Base-by-base conservation (phyloP, 352 stramenopile genomes). In the Phytophthora tubulina region DNA sequence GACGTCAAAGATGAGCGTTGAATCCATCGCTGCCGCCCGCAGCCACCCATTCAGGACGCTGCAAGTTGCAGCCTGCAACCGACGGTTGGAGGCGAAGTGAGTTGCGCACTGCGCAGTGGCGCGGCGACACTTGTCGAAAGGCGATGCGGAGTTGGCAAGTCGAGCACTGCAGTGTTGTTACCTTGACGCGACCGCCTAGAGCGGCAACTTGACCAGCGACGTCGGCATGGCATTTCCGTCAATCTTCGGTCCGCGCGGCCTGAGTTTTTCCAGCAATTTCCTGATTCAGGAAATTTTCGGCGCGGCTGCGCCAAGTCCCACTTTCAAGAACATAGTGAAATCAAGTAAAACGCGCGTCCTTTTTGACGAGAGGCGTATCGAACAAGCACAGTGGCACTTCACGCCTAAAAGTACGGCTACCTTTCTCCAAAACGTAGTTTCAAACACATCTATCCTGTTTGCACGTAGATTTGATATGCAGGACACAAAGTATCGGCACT, bases 231-330 rank as follows among this genome's bases (percentile, higher is more conserved):
- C 46, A 59, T 57, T 59, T 58, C 17, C 10, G 14, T 14, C 14
- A 46, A 46, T n/a, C 41, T 53, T 39, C 45, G 30, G 45, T 0
- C 11, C 14, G 11, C 14, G 39, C 30, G 33, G 27, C 21, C 44
- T 64, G 65, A 74, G 31, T 74, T 70, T 69, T 59, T 61, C 35
- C 27, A 41, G 32, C 42, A 50, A 55, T n/a, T 70, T 59, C 59
- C 55, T 67, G 49, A 73, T 67, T 76, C 57, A 13, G 9, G 27
- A 41, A 79, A 72, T 63, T 64, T 79, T 72, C 67, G 27, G 53
- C 51, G 61, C 63, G 55, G 71, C 71, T 62, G 71, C 55, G 9
- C 14, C 8, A 36, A 0, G 55, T 72, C 49, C 68, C 62, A 75
- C 68, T 72, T 64, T 70, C 21, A 55, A 44, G 11, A 73, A 7